Percentiles rank a stretch among this genome's conserved stretches.
These are phyloP conservation scores for Aegilops longissima DNA, from an alignment of 176 grass and related monocot genomes.

Conservation along the genomic window DNA sequence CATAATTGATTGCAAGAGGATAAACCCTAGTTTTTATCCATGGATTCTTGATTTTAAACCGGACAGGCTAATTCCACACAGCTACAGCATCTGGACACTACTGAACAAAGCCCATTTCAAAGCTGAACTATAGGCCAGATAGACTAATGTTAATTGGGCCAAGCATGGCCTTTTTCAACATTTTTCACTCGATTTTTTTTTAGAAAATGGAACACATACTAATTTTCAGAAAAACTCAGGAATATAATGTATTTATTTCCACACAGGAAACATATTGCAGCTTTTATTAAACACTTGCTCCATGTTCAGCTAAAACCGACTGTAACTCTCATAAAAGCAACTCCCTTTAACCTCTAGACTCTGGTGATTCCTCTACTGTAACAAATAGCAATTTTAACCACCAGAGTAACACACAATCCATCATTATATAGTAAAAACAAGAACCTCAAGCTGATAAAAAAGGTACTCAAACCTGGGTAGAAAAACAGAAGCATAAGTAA, in stretches of 20 bases:
- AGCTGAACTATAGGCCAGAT: neutral
- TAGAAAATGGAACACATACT: too few species aligned
- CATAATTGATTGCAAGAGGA: neutral
- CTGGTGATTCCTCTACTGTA: neutral
- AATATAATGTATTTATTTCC: neutral
- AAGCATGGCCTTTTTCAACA: neutral
- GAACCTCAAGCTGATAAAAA: neutral
- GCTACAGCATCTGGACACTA: neutral
- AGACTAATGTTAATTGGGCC: neutral
- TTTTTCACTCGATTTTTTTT: neutral
- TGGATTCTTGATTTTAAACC: neutral
- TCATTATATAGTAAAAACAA: neutral
- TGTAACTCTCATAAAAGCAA: neutral
- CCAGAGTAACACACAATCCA: neutral
- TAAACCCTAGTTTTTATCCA: neutral
- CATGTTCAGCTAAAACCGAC: neutral
- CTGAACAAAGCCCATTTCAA: neutral
- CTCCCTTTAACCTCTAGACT: neutral
- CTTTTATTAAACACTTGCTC: neutral
- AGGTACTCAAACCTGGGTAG: neutral
- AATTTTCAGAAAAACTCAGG: neutral
- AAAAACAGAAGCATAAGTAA: neutral
- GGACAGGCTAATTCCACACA: neutral
- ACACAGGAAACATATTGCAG: neutral
- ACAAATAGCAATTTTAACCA: neutral